phyloP scores from a whole-genome alignment of 108 stramenopile genomes.

The Tribonema minus region DNA sequence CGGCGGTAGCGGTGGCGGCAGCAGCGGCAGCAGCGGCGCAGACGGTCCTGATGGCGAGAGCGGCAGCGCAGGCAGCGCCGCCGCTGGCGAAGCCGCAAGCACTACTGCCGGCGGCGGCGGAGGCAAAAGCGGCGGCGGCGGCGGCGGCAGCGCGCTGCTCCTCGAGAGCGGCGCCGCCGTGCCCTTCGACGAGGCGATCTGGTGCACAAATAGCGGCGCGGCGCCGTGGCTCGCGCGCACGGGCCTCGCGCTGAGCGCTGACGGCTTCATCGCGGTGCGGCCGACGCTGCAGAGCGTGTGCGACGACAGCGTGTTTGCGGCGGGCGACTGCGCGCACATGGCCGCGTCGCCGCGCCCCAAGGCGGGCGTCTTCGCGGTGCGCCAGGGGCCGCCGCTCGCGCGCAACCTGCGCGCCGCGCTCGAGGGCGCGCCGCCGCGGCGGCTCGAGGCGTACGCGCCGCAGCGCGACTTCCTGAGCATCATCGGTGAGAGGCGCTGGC shows the following conservation, averaged over 20 bases:
- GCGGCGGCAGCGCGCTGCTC: too few species aligned
- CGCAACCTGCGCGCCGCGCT: slow-evolving; percentile 54
- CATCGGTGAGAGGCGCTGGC: slow-evolving; percentile 66
- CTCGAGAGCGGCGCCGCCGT: not conserved
- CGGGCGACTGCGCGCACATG: slow-evolving; percentile 64
- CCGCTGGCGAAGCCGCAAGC: too few species aligned
- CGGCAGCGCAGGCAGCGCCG: too few species aligned
- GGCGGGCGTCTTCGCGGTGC: slow-evolving; percentile 71
- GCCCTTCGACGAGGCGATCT: slow-evolving; percentile 16
- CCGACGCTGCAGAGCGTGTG: slow-evolving; percentile 41
- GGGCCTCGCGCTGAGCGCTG: slow-evolving; percentile 44
- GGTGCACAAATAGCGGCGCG: slow-evolving; percentile 57
- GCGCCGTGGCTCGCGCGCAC: slow-evolving; percentile 51
- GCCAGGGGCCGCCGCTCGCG: slow-evolving; percentile 63
- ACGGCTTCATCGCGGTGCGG: slow-evolving; percentile 60
- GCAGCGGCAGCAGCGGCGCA: too few species aligned
- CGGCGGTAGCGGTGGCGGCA: not conserved
- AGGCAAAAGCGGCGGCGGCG: too few species aligned
- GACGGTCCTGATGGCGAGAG: too few species aligned
- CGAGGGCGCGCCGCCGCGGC: slow-evolving; percentile 1
- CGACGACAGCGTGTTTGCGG: slow-evolving; percentile 59
- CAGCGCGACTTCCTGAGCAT: slow-evolving; percentile 59
- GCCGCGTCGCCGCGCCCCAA: slow-evolving; percentile 63
- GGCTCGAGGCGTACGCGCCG: slow-evolving; percentile 15
- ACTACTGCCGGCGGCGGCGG: too few species aligned